Evolutionary conservation across 768 basidiomycete species (phyloP), one percentile per base, ranked within the genome.

Genomic region (Rhizopogon rudus): DNA sequence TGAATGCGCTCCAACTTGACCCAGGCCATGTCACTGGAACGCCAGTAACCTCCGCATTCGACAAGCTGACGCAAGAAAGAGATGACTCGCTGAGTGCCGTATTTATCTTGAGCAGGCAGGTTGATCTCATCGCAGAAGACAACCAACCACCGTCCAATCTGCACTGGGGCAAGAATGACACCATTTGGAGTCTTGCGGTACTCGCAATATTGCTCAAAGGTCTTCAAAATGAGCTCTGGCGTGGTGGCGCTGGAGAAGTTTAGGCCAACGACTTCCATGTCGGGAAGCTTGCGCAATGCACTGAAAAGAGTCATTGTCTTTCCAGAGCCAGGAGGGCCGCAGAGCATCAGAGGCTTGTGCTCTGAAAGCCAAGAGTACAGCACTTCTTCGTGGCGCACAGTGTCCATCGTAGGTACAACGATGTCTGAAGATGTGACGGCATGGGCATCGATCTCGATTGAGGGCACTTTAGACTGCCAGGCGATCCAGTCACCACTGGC

Each of bases 61-160:
- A 99, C 93, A 31, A 99, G 82, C 69, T 98, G 97, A 52, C 97
- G 88, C 58, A 99, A 81, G 80, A 98, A 99, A 2, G 96, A 98
- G 65, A 99, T 98, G 65, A 99, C 97, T 25, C 93, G 83, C 68
- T 99, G 97, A 5, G 97, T 99, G 3, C 97, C 97, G 65, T 99
- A 99, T 72, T 94, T 96, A 77, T 99, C 97, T 8, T 86, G 80
- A 14, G 97, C 93, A 2, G 97, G 97, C 4, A 99, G 75, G 67
- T 99, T 99, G 78, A 99, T 98, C 71, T 99, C 97, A 68, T 99
- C 97, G 69, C 97, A 99, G 76, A 99, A 99, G n/a, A 99, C 88
- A 35, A 99, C 95, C 48, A 99, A 81, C 97, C 97, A 99, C 44
- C 94, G 87, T 28, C 96, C 96, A 58, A 98, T 93, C 65, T 98